Evolutionary conservation across 2,329 filamentous ascomycete species (phyloP).

Genomic region (Monosporascus ibericus): DNA sequence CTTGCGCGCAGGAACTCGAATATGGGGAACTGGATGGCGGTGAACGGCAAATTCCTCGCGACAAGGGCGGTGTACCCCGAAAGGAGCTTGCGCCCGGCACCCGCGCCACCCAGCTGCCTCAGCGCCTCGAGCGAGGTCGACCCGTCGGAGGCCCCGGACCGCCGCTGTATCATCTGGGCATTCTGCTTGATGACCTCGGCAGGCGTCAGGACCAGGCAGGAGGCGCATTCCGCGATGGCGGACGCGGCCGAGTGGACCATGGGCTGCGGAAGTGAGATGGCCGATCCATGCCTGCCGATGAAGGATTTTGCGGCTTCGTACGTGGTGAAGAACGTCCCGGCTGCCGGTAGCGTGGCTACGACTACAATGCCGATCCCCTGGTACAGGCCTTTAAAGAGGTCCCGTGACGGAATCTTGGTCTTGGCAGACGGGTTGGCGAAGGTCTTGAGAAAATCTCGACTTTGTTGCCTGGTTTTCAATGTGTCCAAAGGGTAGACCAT

Average conservation of each 20-base stretch:
- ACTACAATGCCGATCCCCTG: slow-evolving; percentile 84
- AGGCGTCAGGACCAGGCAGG: slow-evolving; percentile 79
- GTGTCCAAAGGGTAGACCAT: slow-evolving; percentile 86
- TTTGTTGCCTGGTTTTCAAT: slow-evolving; percentile 80
- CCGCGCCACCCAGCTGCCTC: slow-evolving; percentile 44
- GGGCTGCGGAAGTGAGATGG: slow-evolving; percentile 52
- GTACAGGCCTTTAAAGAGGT: slow-evolving; percentile 65
- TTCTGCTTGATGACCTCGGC: slow-evolving; percentile 93
- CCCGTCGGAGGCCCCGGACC: slow-evolving; percentile 11
- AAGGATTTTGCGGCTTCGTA: slow-evolving; percentile 72
- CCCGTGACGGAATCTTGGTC: slow-evolving; percentile 39
- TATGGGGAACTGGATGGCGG: slow-evolving; percentile 80
- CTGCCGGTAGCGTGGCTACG: slow-evolving; percentile 74
- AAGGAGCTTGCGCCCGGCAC: slow-evolving; percentile 52
- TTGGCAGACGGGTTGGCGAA: slow-evolving; percentile 54
- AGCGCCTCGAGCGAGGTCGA: slow-evolving; percentile 45
- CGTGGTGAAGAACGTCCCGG: slow-evolving; percentile 83
- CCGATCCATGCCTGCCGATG: slow-evolving; percentile 46
- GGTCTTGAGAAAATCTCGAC: slow-evolving; percentile 63
- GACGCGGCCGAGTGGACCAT: slow-evolving; percentile 70
- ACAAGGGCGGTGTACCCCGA: slow-evolving; percentile 76
- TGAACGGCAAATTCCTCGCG: slow-evolving; percentile 79
- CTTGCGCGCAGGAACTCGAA: slow-evolving; percentile 72
- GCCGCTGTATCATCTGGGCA: slow-evolving; percentile 66
- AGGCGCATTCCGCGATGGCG: slow-evolving; percentile 72